Base-by-base conservation (phyloP, 352 stramenopile species). In the Phytophthora pinifolia region DNA sequence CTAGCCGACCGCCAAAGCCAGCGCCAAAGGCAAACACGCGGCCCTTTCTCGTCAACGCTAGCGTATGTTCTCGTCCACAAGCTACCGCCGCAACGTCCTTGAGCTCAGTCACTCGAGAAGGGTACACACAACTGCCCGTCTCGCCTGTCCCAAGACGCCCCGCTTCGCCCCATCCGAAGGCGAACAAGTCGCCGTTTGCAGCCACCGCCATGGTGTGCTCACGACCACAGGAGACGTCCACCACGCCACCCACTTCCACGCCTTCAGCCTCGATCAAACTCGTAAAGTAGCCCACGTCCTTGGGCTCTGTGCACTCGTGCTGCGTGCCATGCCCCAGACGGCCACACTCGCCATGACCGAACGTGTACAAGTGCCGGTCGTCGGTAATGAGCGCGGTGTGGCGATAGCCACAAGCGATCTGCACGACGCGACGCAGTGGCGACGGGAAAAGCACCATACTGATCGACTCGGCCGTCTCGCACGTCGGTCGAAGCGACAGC, bases 161-260 rank as follows among this genome's bases (percentile, higher is more conserved):
- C 29, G 83, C 86, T 70, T 96, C 84, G 9, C 79, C 81, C 86
- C 84, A 96, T 7, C 86, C 88, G 44, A 92, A 96, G 4, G 79
- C 84, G 31, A 75, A 95, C 9, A 96, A 60, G 2, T 89, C 67
- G 0, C 85, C 80, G 31, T 74, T 90, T 14, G 45, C 42, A 6
- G 81, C 65, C 6, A 92, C 83, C 12, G 72, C 76, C 76, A 96
- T 89, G 6, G 87, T 95, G 46, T 96, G 87, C 45, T 96, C 86
- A 14, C 86, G 83, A 9, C 87, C 87, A 48, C 87, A 96, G 1
- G 84, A 74, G 0, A 90, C 77, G 20, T 75, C 68, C 7, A 56
- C 36, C 41, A 87, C 66, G 6, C 82, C 70, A 6, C 58, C 74
- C 9, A 81, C 35, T 30, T 37, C 25, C 1, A 67, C 48, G 3